Conservation (phyloP, 2,329 filamentous ascomycete species). For the Alternaria triticina region DNA sequence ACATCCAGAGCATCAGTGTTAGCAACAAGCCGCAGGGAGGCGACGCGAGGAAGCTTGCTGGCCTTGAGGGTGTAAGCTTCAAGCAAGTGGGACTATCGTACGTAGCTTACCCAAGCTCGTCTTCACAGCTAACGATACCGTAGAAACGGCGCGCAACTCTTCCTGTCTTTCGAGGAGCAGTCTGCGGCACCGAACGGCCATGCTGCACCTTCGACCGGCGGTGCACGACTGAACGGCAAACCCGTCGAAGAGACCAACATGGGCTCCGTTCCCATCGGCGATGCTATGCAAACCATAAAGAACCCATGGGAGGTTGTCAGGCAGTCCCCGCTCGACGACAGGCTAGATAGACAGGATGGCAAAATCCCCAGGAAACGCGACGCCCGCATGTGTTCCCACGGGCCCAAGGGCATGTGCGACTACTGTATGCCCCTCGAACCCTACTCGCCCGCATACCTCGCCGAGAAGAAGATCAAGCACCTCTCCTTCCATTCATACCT, state of each 20-base stretch:
- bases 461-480: constrained; percentile 98
- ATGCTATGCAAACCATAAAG: constrained; percentile 69
- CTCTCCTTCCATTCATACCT: constrained; percentile 94
- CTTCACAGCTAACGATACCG: constrained; percentile 22
- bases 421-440: constrained; percentile 98
- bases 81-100: constrained; percentile 64
- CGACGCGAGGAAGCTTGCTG: constrained; percentile 60
- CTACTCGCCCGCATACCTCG: constrained; percentile 85
- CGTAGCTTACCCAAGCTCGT: constrained; percentile 18
- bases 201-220: constrained; percentile 35
- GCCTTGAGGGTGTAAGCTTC: constrained; percentile 62
- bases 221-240: constrained; percentile 79
- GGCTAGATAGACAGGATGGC: constrained; percentile 84
- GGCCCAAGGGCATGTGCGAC: constrained; percentile 98
- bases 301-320: constrained; percentile 93
- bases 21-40: constrained; percentile 67
- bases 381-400: constrained; percentile 90
- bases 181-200: constrained; percentile 59
- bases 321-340: constrained; percentile 86
- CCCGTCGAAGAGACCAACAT: constrained; percentile 73
- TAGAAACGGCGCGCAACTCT: constrained; percentile 91
- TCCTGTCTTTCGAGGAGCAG: constrained; percentile 76
- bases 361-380: constrained; percentile 82
- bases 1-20: constrained; percentile 62
- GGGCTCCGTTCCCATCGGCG: constrained; percentile 65